Base-by-base conservation (phyloP, 768 basidiomycete genomes). In the Kwoniella newhampshirensis region DNA sequence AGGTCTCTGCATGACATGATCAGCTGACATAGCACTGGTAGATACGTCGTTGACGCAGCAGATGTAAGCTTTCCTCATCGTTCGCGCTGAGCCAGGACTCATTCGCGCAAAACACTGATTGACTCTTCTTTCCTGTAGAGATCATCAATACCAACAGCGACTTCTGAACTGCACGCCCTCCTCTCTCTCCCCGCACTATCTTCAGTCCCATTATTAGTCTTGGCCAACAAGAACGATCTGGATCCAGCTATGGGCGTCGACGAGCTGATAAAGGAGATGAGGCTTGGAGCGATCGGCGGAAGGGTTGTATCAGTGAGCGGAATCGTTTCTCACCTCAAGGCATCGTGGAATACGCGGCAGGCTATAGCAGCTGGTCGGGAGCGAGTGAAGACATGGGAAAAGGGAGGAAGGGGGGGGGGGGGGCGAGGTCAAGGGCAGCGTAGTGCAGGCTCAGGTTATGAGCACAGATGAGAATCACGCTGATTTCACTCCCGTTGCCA, bases 171-270 rank as follows among this genome's bases (percentile, higher is more conserved):
- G 4, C 71, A 73, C 52, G 62, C 71, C 7, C 59, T 73, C n/a
- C 60, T 73, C 9, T 48, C 59, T n/a, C 45, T 73, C 12, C 71
- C 66, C 2, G 66, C 68, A 17, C 57, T 73, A 9, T 43, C 64
- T 4, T 53, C 64, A 4, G 68, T 70, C 0, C 71, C 71, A 12
- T 47, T 73, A 45, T 37, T 66, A 13, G 68, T 74, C 27, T 81
- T 96, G 20, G 92, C 91, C 3, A 96, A 96, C 77, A 96, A 96
- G 79, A 94, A 91, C 63, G 92, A 96, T 73, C 64, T 94, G 1
- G 82, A 86, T 2, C 83, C 81, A 8, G 88, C 90, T 58, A 83
- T 86, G 13, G 75, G 85, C 8, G 87, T 93, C 2, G 88, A 91
- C 62, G 89, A 91, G 45, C 79, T 96, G 37, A 96, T 96, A 51